Percentiles rank a stretch among this genome's conserved stretches.
phyloP scores from a whole-genome alignment of 306 rosid genomes.

The Sindora glabra region DNA sequence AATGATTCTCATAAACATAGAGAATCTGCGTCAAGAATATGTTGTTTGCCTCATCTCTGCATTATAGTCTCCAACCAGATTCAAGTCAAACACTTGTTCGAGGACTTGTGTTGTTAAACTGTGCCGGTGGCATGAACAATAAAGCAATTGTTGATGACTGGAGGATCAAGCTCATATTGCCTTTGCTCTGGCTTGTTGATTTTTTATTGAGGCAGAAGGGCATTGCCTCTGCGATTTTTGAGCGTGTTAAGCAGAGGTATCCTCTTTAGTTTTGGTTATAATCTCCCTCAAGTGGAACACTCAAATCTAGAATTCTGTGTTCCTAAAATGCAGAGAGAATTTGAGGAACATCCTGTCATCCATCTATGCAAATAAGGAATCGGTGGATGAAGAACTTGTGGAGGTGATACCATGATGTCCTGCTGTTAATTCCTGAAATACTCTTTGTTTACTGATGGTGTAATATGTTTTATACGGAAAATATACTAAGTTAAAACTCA shows the following conservation, averaged over 20 bases:
- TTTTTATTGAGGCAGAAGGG: slow-evolving; percentile 59
- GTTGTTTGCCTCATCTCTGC: slow-evolving; percentile 12
- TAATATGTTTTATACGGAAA: too few species aligned
- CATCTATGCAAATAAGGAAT: slow-evolving; percentile 71
- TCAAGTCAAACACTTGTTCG: slow-evolving; percentile 49
- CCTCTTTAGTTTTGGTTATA: neutral
- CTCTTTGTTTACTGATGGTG: too few species aligned
- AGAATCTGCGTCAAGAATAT: neutral
- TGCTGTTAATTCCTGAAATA: neutral
- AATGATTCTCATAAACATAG: too few species aligned
- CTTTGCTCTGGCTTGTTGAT: slow-evolving; percentile 75
- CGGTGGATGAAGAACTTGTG: slow-evolving; percentile 78
- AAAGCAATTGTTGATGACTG: slow-evolving; percentile 91
- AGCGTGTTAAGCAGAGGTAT: slow-evolving; percentile 75
- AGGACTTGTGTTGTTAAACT: slow-evolving; percentile 74
- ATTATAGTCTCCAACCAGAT: slow-evolving; percentile 40
- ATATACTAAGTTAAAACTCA: neutral
- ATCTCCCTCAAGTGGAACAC: neutral
- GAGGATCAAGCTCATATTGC: slow-evolving; percentile 79
- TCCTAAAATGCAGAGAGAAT: slow-evolving; percentile 55
- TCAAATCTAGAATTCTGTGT: neutral
- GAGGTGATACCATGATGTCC: slow-evolving; percentile 41
- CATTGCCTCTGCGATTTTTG: slow-evolving; percentile 70
- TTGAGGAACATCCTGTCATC: slow-evolving; percentile 55
- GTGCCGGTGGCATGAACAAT: slow-evolving; percentile 96